Base-by-base conservation (phyloP, 139 green algal species). In the Yamagishiella unicocca region DNA sequence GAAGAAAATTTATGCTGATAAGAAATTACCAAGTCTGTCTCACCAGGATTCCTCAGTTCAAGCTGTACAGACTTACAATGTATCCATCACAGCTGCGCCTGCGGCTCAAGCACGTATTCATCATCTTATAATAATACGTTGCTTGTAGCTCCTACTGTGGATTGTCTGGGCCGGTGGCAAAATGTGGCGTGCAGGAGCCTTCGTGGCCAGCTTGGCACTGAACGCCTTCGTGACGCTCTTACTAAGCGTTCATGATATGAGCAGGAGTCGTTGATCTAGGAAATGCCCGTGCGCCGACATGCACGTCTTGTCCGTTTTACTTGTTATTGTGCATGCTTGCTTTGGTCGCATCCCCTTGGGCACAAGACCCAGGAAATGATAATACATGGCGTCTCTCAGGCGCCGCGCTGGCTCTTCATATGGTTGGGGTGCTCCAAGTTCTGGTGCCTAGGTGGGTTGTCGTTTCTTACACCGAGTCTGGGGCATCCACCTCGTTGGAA, bases 361-460 rank as follows among this genome's bases (percentile, higher is more conserved):
- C 75, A 9, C 75, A 82, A 45, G 75, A 82, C 24, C 50, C 46
- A 24, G 75, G 75, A 43, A 82, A 68, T 68, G 75, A 82, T 35
- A 82, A 46, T 33, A 82, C 75, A 4, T 35, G 14, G 31, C 12
- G 35, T 29, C 75, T 82, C 1, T 82, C 75, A 37, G 31, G 50
- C n/a, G 50, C 55, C 8, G 24, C 50, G 4, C 35, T 82, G 17
- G 75, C 45, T 21, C 45, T 67, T 55, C 75, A 82, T 27, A 24
- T 46, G 7, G 21, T 82, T 17, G 75, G 46, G 33, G 3, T 68
- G 22, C 33, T 82, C 21, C 75, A 82, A 50, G 5, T 82, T 35
- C 22, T 82, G 22, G 31, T 82, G 9, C 75, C 75, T 6, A 68
- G 75, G 75, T 67, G 22, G 3, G 10, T 43, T 2, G n/a, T n/a